Evolutionary conservation across 2,329 filamentous ascomycete genomes (phyloP).

Genomic region (Simplicillium aogashimaense): DNA sequence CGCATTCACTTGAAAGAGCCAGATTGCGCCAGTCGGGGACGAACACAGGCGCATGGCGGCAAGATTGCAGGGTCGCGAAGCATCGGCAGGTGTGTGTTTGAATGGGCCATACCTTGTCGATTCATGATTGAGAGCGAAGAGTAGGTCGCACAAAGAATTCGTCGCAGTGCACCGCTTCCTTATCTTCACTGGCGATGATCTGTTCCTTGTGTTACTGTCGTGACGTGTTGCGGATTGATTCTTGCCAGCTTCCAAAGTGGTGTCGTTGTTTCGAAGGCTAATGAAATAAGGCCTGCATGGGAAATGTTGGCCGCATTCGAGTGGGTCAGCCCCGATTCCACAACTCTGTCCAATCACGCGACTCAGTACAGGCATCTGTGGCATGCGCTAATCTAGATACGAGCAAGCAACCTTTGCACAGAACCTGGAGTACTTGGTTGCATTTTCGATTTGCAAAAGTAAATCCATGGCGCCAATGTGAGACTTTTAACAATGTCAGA

Average conservation of each 20-base stretch:
- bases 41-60: not conserved
- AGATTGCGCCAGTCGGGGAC: too few relatives aligned
- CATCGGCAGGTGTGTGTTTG: constrained; percentile 3
- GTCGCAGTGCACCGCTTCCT: constrained; percentile 4
- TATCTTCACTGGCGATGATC: not conserved
- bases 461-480: too few relatives aligned
- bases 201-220: constrained; percentile 3
- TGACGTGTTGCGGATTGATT: not conserved
- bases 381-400: not conserved
- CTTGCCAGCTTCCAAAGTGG: too few relatives aligned
- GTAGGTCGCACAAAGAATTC: not conserved
- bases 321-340: constrained; percentile 26
- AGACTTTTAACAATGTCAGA: too few relatives aligned
- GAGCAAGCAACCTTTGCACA: not conserved
- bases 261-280: too few relatives aligned
- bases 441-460: too few relatives aligned
- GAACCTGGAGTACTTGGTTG: too few relatives aligned
- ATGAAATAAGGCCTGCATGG: constrained; percentile 3
- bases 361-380: not conserved
- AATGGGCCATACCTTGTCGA: constrained; percentile 44
- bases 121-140: constrained; percentile 36
- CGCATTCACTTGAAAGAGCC: too few relatives aligned
- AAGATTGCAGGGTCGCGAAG: not conserved
- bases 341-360: constrained; percentile 6
- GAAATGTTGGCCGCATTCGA: constrained; percentile 14